Base-by-base conservation (phyloP, 2,329 filamentous ascomycete species). In the Ceratocystis cacaofunesta region DNA sequence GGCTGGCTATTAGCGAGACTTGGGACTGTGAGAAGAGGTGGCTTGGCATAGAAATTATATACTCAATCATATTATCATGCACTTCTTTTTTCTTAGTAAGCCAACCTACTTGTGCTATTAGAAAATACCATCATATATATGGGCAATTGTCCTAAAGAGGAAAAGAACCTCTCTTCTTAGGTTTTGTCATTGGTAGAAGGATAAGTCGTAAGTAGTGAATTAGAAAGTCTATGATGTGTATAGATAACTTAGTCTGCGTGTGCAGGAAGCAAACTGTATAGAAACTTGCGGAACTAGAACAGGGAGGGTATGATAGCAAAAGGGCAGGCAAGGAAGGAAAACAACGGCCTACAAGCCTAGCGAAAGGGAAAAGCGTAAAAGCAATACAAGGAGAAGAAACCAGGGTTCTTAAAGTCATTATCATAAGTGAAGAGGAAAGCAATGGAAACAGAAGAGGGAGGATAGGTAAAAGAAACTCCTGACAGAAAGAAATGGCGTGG, bases 241-340 rank as follows among this genome's bases (percentile, higher is more conserved):
- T n/a, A 55, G 10, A 46, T 30, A 58, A 43, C 19, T 41, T 60
- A 3, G 25, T 36, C 61, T 63, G 43, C 61, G 43, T 30, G 43
- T 57, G 48, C 63, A 36, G 50, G 36, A 43, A 52, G 32, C 63
- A 52, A 58, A 58, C 55, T 12, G 55, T 58, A 64, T 64, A 60
- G 30, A 50, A 63, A 63, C 43, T 52, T 28, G 61, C 44, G 25
- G n/a, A 46, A 36, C 55, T 58, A n/a, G 55, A 36, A 58, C 61
- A 36, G 17, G 10, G 43, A 50, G 44, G 28, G 57, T 60, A 32
- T 60, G 52, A 22, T 19, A 43, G 15, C 36, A 46, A 62, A 15
- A 8, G 55, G 44, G 32, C 3, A 32, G 15, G 57, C 60, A 62
- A 32, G 19, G n/a, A 62, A 62, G 8, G 41, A 48, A 48, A 48